phyloP scores from a whole-genome alignment of 192 early-diverging fungal species.

The Podila verticillata region DNA sequence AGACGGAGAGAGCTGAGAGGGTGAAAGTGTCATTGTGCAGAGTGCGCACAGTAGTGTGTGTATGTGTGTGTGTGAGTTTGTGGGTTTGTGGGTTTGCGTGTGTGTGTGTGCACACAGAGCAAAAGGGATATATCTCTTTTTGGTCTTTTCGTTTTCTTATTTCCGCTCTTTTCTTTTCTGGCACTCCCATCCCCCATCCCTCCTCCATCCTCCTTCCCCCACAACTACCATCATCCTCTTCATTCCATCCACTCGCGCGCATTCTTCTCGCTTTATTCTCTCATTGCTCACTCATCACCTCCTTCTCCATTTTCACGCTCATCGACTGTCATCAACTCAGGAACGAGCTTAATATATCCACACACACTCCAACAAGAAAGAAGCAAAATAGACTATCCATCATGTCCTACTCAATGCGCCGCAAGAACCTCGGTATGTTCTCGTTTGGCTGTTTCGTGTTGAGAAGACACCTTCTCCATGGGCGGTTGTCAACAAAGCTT shows the following conservation, averaged over 20 bases:
- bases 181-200: background rate
- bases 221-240: background rate
- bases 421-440: conserved; percentile 41
- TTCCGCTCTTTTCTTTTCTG: conserved; percentile 6
- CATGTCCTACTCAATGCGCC: conserved; percentile 48
- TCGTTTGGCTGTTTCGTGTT: background rate
- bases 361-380: background rate
- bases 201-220: conserved; percentile 1
- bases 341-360: background rate
- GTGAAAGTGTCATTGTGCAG: too few relatives aligned
- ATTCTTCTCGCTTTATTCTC: background rate
- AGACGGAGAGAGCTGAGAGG: too few relatives aligned
- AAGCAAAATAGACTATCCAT: background rate
- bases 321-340: background rate
- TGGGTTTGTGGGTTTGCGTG: too few relatives aligned
- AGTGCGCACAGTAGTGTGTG: too few relatives aligned
- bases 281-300: background rate
- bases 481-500: background rate
- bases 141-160: background rate
- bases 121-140: background rate
- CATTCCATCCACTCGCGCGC: background rate
- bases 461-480: background rate
- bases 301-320: background rate
- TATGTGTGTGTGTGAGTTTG: too few relatives aligned
- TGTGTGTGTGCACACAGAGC: too few relatives aligned